phyloP scores from a whole-genome alignment of 75 land plant genomes.

The Cryptomeria japonica region DNA sequence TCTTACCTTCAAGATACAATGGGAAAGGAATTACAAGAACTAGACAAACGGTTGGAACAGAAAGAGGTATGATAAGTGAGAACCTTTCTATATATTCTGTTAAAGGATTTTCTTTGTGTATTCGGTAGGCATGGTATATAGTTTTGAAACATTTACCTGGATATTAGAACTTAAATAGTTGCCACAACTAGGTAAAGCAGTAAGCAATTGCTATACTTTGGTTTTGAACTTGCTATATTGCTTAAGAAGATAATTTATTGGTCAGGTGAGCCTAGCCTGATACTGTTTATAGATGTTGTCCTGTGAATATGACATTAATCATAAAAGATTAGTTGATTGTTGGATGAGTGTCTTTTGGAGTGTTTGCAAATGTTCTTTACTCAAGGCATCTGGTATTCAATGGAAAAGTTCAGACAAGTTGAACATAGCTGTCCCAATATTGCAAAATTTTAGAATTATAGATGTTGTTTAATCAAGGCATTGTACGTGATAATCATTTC shows the following conservation, averaged over 20 bases:
- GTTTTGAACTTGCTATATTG: too few relatives aligned
- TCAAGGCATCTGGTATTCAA: background rate
- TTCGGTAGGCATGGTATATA: background rate
- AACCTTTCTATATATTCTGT: background rate
- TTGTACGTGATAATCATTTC: background rate
- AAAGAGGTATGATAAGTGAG: slow-evolving; percentile 69
- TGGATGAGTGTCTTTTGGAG: background rate
- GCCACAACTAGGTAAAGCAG: background rate
- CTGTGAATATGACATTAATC: background rate
- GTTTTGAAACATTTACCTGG: background rate
- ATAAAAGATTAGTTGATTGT: background rate
- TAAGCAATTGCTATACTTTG: background rate
- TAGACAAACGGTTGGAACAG: slow-evolving; percentile 81
- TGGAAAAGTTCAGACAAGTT: background rate
- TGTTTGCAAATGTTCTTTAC: background rate
- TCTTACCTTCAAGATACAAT: slow-evolving; percentile 71
- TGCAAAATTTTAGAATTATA: background rate
- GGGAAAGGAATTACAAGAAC: slow-evolving; percentile 80
- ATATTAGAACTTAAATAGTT: background rate
- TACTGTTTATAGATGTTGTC: background rate
- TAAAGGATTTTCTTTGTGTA: background rate
- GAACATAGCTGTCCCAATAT: background rate
- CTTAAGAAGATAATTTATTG: background rate
- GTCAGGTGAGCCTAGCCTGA: background rate
- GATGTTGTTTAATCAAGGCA: background rate